Conservation (phyloP, 768 basidiomycete genomes). For the Neoboletus subvelutipes region DNA sequence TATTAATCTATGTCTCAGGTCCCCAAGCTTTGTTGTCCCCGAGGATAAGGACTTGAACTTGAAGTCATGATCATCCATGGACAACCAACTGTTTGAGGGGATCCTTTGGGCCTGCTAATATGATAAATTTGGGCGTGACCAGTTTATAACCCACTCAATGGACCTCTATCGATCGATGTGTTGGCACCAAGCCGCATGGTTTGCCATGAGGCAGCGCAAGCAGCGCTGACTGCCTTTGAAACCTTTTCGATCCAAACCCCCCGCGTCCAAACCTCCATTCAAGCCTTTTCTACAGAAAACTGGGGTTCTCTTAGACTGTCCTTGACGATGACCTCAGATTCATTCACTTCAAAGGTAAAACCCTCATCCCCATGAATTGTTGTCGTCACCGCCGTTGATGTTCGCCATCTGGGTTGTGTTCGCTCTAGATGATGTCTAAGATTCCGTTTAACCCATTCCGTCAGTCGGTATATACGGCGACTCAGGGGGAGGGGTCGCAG, state of each 20-base stretch:
- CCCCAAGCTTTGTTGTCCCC: background rate
- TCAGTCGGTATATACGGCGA: background rate
- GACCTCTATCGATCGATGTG: constrained; percentile 11
- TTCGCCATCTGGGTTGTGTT: background rate
- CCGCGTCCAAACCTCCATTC: constrained; percentile 6
- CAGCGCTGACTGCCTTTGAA: constrained; percentile 6
- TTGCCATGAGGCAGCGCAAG: constrained; percentile 27
- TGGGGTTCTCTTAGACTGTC: background rate
- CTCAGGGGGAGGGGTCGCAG: background rate
- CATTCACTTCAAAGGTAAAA: constrained; percentile 11
- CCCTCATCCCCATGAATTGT: background rate
- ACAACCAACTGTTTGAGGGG: constrained; percentile 9
- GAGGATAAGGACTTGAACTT: background rate
- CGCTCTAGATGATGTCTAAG: constrained; percentile 5
- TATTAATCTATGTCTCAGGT: background rate
- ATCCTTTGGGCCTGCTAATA: constrained; percentile 4
- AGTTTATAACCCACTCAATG: background rate
- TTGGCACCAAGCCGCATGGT: constrained; percentile 16
- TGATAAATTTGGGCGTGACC: background rate
- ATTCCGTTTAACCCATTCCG: background rate
- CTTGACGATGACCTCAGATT: constrained; percentile 11
- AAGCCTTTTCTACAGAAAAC: constrained; percentile 6
- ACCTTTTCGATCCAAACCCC: constrained; percentile 2
- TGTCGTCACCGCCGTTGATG: background rate
- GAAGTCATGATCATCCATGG: background rate